These are phyloP conservation scores for Naganishia albida DNA, from an alignment of 1,284 basidiomycete genomes.

Conservation along the genomic window DNA sequence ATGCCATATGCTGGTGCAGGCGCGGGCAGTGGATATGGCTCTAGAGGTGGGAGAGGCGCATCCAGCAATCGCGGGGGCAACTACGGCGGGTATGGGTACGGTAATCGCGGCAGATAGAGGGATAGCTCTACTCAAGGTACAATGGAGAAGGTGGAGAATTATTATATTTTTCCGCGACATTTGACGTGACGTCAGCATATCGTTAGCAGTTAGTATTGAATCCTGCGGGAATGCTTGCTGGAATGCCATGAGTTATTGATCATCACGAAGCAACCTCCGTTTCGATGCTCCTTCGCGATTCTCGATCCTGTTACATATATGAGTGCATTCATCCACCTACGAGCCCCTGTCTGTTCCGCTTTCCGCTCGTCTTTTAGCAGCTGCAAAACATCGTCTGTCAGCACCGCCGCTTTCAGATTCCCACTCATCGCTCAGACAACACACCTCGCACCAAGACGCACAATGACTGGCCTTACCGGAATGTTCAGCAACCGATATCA, in stretches of 20 bases:
- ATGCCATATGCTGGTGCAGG: constrained; percentile 34
- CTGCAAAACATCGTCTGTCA: background rate
- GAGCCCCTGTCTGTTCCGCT: background rate
- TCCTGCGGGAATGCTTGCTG: background rate
- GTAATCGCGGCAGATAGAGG: background rate
- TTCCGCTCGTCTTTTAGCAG: background rate
- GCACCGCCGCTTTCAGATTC: background rate
- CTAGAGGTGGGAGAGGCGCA: constrained; percentile 26
- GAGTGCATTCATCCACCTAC: background rate
- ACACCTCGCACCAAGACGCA: constrained; percentile 1
- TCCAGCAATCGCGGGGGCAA: constrained; percentile 15
- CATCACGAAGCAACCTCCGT: background rate
- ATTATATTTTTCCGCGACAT: too few relatives aligned
- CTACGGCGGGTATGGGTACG: constrained; percentile 23
- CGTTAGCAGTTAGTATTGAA: background rate
- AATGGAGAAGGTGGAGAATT: too few relatives aligned
- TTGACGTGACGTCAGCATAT: background rate
- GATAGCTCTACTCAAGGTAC: too few relatives aligned
- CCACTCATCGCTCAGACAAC: background rate
- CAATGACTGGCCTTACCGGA: constrained; percentile 41
- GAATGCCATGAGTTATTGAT: background rate
- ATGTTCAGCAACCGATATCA: constrained; percentile 47
- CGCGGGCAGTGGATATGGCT: constrained; percentile 28
- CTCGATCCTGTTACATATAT: constrained; percentile 1
- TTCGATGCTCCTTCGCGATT: background rate